phyloP scores from a whole-genome alignment of 2,329 filamentous ascomycete species.

The Aspergillus ustus region DNA sequence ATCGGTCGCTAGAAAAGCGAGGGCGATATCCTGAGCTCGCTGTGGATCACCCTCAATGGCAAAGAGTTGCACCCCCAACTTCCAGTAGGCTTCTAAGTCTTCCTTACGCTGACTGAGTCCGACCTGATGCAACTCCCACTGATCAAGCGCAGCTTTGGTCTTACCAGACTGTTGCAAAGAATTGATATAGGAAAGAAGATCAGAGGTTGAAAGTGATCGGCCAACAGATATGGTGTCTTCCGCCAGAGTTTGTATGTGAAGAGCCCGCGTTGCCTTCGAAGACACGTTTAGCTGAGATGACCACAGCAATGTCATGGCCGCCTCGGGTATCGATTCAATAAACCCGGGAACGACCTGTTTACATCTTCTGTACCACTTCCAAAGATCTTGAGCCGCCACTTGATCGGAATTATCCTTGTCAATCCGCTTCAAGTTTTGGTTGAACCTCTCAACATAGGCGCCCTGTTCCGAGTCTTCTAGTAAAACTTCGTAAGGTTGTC shows the following conservation, averaged over 20 bases:
- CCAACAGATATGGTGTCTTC: slow-evolving; percentile 69
- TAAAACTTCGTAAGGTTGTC: slow-evolving; percentile 38
- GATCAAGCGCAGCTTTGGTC: slow-evolving; percentile 62
- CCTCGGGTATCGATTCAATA: slow-evolving; percentile 62
- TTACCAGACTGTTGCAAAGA: slow-evolving; percentile 68
- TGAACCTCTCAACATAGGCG: slow-evolving; percentile 47
- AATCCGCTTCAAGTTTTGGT: slow-evolving; percentile 41
- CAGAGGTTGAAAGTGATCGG: slow-evolving; percentile 58
- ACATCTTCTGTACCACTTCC: slow-evolving; percentile 57
- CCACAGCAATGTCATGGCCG: slow-evolving; percentile 71
- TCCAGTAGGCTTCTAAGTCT: slow-evolving; percentile 49
- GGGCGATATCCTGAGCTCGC: slow-evolving; percentile 55
- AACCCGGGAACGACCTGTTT: slow-evolving; percentile 51
- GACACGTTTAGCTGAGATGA: slow-evolving; percentile 54
- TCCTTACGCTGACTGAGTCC: slow-evolving; percentile 54
- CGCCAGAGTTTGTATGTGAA: slow-evolving; percentile 65
- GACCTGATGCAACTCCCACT: slow-evolving; percentile 64
- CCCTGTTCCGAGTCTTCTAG: slow-evolving; percentile 38
- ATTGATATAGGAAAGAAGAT: slow-evolving; percentile 71
- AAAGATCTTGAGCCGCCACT: slow-evolving; percentile 44
- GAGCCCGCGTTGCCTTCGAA: slow-evolving; percentile 56
- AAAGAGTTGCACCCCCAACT: slow-evolving; percentile 57
- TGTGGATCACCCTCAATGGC: slow-evolving; percentile 52
- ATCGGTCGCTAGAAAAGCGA: slow-evolving; percentile 45
- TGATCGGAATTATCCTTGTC: slow-evolving; percentile 34